These are phyloP conservation scores for Thermothelomyces thermophilus DNA, from an alignment of 2,329 filamentous ascomycete species.

Conservation along the genomic window DNA sequence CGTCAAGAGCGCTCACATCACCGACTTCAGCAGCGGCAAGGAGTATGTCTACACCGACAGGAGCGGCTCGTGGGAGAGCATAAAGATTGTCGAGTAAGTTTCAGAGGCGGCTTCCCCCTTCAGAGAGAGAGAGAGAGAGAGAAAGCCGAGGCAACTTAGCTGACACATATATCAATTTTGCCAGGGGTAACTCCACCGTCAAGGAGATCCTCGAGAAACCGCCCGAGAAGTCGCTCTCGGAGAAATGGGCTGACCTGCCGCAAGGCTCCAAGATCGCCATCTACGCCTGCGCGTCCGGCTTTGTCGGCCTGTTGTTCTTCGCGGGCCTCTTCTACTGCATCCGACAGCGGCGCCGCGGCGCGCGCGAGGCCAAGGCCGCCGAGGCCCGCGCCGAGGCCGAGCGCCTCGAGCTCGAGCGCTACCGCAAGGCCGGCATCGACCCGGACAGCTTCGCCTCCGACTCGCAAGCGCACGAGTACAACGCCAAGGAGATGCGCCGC, in stretches of 20 bases:
- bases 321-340: constrained; percentile 47
- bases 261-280: constrained; percentile 45
- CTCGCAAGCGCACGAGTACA: constrained; percentile 35
- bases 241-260: constrained; percentile 51
- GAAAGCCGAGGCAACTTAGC: neutral
- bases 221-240: constrained; percentile 36
- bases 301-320: constrained; percentile 37
- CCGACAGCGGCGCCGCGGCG: constrained; percentile 47
- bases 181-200: constrained; percentile 52
- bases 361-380: constrained; percentile 43
- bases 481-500: constrained; percentile 30
- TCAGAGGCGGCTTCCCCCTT: too few species aligned
- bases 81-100: constrained; percentile 49
- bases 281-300: constrained; percentile 43
- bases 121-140: too few species aligned
- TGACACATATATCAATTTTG: neutral
- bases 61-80: constrained; percentile 57
- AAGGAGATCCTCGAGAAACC: constrained; percentile 37
- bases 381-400: constrained; percentile 41
- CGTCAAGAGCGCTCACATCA: constrained; percentile 51
- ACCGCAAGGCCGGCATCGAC: constrained; percentile 42
- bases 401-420: constrained; percentile 45
- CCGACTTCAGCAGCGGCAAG: constrained; percentile 56
- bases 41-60: constrained; percentile 60
- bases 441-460: constrained; percentile 39